Evolutionary conservation across 208 protist species (phyloP), one percentile per base, ranked within the genome.

Genomic region (Herpetomonas tarakana): DNA sequence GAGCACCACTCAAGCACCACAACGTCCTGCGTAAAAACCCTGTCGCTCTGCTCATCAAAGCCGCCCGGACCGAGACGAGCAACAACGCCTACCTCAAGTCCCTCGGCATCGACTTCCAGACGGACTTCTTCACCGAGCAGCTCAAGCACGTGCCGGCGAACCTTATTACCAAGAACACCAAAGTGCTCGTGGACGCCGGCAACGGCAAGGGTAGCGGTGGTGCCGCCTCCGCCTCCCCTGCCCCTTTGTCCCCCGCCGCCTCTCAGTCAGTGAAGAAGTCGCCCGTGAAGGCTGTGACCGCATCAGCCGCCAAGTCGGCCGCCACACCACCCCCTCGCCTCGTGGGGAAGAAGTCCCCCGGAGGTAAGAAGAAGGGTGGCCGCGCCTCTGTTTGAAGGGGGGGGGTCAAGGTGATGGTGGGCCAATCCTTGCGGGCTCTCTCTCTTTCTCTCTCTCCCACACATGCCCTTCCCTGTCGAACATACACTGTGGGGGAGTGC

Each of bases 61-160:
- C 79, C 16, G 72, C 81, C 16, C 68, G 73, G 11, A 78, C 66
- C n/a, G 88, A 94, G 71, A 65, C 66, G 65, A 52, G 53, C 30
- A 94, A 92, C 61, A 94, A 94, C 68, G 72, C 49, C 3, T 74
- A 88, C 51, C 74, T 94, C 22, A 70, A 81, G 65, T 45, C 59
- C 18, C 71, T 92, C 19, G 88, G 88, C 62, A 83, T 94, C 58
- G 66, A 84, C 68, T 94, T 78, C 58, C 53, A 50, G 18, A 77
- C 47, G 11, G 53, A 81, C 55, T 69, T 77, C 38, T 94, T 92
- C 69, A 55, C 38, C 21, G 51, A 73, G 30, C 88, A 94, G 68
- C 78, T 94, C 22, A 56, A 52, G 47, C 52, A 49, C 26, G 54
- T 81, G n/a, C 74, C 81, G 44, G 59, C 60, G 18, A 29, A 61